Percentiles rank a stretch among this genome's conserved stretches.
Conservation (phyloP, 345 rosid species). For the Eucalyptus pauciflora region DNA sequence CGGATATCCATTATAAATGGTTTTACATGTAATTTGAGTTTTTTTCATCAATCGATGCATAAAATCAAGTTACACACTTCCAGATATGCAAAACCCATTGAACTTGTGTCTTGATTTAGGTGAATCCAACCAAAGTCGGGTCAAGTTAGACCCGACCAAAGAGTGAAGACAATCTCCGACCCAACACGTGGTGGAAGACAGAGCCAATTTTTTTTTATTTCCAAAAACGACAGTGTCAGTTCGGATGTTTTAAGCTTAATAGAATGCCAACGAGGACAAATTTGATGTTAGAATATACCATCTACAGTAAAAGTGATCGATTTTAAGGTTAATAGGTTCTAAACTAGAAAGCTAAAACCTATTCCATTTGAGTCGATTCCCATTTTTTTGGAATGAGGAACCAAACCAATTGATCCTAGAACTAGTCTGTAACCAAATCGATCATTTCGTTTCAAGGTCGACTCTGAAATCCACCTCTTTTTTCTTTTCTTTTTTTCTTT, state of each 20-base stretch:
- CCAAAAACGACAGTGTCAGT: not conserved
- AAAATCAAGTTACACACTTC: not conserved
- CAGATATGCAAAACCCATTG: not conserved
- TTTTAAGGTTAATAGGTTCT: not conserved
- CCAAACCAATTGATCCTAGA: not conserved
- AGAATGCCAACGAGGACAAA: not conserved
- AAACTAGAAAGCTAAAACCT: not conserved
- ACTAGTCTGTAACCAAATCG: not conserved
- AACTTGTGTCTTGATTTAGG: not conserved
- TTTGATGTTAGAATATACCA: not conserved
- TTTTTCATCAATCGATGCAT: not conserved
- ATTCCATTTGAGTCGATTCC: not conserved
- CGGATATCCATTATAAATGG: not conserved
- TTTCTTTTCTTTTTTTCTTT: not conserved
- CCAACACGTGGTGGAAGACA: not conserved
- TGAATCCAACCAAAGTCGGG: not conserved
- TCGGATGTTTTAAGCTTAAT: not conserved
- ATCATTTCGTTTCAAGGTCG: not conserved
- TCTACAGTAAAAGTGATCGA: not conserved
- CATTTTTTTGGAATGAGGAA: not conserved
- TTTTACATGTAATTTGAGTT: not conserved
- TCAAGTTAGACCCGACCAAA: not conserved
- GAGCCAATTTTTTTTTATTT: not conserved
- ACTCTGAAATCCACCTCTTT: not conserved
- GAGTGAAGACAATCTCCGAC: not conserved